A percentile compares a stretch with the other conserved stretches of the same genome.
Evolutionary conservation across 768 basidiomycete genomes (phyloP).

Genomic region (Leccinellum luteum): DNA sequence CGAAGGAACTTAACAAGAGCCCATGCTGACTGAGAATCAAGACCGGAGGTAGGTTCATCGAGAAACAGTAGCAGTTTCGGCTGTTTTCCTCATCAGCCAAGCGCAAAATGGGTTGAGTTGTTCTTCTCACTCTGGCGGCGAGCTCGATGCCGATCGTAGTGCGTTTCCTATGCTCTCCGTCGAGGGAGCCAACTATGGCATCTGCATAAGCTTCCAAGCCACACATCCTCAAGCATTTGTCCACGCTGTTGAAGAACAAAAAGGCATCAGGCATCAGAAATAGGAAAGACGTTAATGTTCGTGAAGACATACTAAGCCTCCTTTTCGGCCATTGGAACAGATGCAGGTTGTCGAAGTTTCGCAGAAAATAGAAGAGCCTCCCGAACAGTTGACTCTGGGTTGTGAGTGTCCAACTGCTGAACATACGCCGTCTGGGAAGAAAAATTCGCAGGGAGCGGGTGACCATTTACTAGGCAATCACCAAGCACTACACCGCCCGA

Average conservation of each 20-base stretch:
- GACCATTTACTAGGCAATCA: constrained; percentile 55
- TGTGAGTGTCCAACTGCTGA: constrained; percentile 83
- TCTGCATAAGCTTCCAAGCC: constrained; percentile 61
- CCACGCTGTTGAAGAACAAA: constrained; percentile 40
- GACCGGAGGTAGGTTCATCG: constrained; percentile 59
- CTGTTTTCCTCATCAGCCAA: background rate
- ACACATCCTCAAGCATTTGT: constrained; percentile 62
- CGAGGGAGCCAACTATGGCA: constrained; percentile 60
- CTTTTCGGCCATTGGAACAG: constrained; percentile 66
- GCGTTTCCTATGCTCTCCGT: constrained; percentile 51
- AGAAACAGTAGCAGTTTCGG: constrained; percentile 53
- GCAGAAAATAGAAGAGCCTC: constrained; percentile 83
- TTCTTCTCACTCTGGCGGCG: constrained; percentile 44
- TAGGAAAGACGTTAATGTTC: background rate
- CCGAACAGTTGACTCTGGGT: constrained; percentile 70
- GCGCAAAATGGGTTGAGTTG: background rate
- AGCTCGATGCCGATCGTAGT: constrained; percentile 61
- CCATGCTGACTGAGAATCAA: constrained; percentile 54
- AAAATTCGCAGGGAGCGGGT: constrained; percentile 52
- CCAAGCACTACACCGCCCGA: constrained; percentile 48
- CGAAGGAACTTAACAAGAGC: constrained; percentile 46
- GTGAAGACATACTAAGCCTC: constrained; percentile 62
- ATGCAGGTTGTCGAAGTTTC: constrained; percentile 67
- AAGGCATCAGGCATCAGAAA: background rate
- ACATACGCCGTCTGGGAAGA: constrained; percentile 51